Base-by-base conservation (phyloP, 805 yeast genomes). In the Suhomyces prunicola region DNA sequence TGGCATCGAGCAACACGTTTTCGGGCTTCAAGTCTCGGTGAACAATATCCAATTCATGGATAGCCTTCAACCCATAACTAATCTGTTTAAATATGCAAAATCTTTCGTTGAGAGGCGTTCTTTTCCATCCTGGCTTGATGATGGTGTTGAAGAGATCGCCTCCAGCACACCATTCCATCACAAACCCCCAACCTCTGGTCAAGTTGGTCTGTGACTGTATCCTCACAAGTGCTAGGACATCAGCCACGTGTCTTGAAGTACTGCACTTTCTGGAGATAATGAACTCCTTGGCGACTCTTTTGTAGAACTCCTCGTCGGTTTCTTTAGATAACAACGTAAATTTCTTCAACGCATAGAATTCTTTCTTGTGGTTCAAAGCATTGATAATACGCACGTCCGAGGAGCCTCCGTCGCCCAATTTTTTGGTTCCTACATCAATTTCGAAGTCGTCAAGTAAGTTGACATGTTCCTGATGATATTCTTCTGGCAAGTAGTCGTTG, bases 11-110 rank as follows among this genome's bases (percentile, higher is more conserved):
- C 52, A 87, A 68, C 4, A 87, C 74, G 61, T 87, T 87, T 61
- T 87, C 92, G 0, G 92, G 91, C 66, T 87, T 87, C 61, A 87
- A 70, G 71, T 87, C 94, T 42, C 86, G 74, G 65, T 87, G 93
- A 10, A 81, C 90, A 45, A 87, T 76, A 54, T 87, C 94, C 51
- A 74, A 67, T 33, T 81, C 82, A 63, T 87, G 93, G 55, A 87
- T 68, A 57, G 74, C 85, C 55, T 77, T 80, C 24, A 87, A 63
- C 2, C 88, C 94, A 57, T 79, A 74, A 1, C 79, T 76, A 33
- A 86, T 71, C 63, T 87, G 94, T 64, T 87, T 87, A 68, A 87
- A 87, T 35, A 84, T 66, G 65, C 93, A 87, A 57, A 74, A 79
- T 56, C 82, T 82, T 60, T 86, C 91, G 22, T 52, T 62, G 4